A percentile compares a stretch with the other conserved stretches of the same genome.
Conservation (phyloP, 164 flowering plant species). For the Taxillus chinensis region DNA sequence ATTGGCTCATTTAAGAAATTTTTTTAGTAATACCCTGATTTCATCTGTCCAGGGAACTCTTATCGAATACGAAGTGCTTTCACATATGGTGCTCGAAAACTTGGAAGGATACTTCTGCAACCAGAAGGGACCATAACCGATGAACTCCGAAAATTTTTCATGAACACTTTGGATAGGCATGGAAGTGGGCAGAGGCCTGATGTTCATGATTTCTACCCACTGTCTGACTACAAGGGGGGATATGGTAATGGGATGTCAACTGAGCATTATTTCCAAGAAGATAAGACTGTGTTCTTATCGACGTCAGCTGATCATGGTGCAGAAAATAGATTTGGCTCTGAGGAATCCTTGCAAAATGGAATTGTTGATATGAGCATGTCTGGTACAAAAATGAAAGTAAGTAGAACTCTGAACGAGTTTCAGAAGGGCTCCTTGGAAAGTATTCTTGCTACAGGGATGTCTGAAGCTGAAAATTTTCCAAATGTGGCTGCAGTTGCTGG, state of each 20-base stretch:
- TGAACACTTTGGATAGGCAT: conserved; percentile 49
- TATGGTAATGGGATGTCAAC: conserved; percentile 1
- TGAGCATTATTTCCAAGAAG: conserved; percentile 12
- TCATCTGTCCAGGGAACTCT: conserved; percentile 38
- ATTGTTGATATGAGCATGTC: neutral
- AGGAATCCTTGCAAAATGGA: conserved; percentile 7
- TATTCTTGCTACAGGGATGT: neutral
- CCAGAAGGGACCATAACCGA: conserved; percentile 30
- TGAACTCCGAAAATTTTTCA: conserved; percentile 37
- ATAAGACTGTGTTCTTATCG: conserved; percentile 6
- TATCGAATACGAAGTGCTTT: conserved; percentile 61
- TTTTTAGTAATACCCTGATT: neutral
- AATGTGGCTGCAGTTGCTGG: conserved; percentile 18
- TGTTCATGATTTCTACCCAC: conserved; percentile 26
- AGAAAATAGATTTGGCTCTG: conserved; percentile 6
- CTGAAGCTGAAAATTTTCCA: conserved; percentile 5
- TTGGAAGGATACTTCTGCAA: conserved; percentile 31
- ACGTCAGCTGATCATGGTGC: conserved; percentile 4
- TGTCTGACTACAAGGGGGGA: conserved; percentile 9
- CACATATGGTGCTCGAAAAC: conserved; percentile 46
- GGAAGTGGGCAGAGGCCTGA: conserved; percentile 49
- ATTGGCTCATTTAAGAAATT: too few relatives aligned
- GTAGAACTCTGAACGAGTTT: neutral
- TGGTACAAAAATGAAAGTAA: neutral
- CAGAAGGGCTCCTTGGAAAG: neutral